Evolutionary conservation across 1,139 yeast species (phyloP), one percentile per base, ranked within the genome.

Genomic region (Pichia cactophila): DNA sequence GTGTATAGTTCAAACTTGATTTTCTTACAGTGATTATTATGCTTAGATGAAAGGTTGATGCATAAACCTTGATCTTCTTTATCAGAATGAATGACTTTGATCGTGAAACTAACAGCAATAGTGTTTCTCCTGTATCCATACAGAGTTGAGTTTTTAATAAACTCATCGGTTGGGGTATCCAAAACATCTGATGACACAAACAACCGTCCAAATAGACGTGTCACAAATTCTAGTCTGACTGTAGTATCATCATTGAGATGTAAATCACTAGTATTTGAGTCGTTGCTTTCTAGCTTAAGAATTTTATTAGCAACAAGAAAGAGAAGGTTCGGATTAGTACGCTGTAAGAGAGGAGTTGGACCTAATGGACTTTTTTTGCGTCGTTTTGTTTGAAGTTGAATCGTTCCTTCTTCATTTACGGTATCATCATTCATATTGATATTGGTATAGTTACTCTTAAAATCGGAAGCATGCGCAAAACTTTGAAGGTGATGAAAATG

Each of bases 71-170:
- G 35, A 12, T 31, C 35, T 12, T 31, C 35, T 31, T 12, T 3
- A 3, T 31, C 35, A 31, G 12, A 31, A 31, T 12, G 35, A 2
- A 2, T 10, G 8, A 39, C 14, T 33, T 44, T 43, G n/a, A 52
- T n/a, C 3, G 42, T 14, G 17, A 51, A 33, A 33, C 37, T 20
- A 14, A 52, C 28, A 4, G 47, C 38, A 1, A 52, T 44, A 9
- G 49, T 46, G 36, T 52, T 52, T 42, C 55, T 48, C 41, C 55
- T 28, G 40, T 52, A 52, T 35, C 54, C 49, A 16, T 44, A 46
- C 5, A 52, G 28, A 17, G 39, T 47, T 11, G 7, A n/a, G 5
- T 16, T n/a, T 35, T 35, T 16, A 4, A 39, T 8, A 1, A 38
- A n/a, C 1, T 5, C 14, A 20, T 31, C 17, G 5, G 28, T n/a